These are phyloP conservation scores for Ramularia endophylla DNA, from an alignment of 2,329 filamentous ascomycete species.

Conservation along the genomic window DNA sequence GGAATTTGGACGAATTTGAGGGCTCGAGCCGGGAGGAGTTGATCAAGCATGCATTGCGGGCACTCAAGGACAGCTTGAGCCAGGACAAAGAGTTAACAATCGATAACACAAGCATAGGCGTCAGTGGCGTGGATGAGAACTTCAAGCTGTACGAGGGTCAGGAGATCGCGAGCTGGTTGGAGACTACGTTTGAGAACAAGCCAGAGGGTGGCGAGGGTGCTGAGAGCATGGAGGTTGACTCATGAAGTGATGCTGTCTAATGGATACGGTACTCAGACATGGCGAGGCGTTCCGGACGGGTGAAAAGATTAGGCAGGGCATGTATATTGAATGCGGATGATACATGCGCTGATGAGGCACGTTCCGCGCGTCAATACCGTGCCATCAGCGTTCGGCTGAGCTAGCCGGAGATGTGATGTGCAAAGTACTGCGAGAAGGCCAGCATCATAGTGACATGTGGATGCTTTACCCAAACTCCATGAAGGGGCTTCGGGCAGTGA, in stretches of 20 bases:
- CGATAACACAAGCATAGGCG: conserved; percentile 89
- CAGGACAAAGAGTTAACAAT: conserved; percentile 98
- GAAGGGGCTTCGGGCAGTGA: too few species aligned
- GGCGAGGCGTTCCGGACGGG: conserved; percentile 10
- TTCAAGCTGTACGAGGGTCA: conserved; percentile 91
- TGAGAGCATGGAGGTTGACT: conserved; percentile 30
- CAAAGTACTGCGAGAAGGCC: too few species aligned
- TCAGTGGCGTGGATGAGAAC: conserved; percentile 79
- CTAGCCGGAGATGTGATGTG: too few species aligned
- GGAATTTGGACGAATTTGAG: conserved; percentile 79
- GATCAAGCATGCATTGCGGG: conserved; percentile 81
- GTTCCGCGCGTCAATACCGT: too few species aligned
- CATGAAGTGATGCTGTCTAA: conserved; percentile 7
- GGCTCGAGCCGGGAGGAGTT: conserved; percentile 74
- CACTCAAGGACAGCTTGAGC: conserved; percentile 89
- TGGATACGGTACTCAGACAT: conserved; percentile 5
- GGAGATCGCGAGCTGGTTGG: conserved; percentile 79
- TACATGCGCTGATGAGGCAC: not conserved
- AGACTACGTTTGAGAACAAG: conserved; percentile 54
- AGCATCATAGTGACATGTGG: too few species aligned
- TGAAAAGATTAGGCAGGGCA: conserved; percentile 2
- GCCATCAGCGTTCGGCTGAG: too few species aligned
- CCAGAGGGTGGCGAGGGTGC: conserved; percentile 25
- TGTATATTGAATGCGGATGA: conserved; percentile 10
- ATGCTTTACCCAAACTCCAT: too few species aligned